Conservation (phyloP, 164 flowering plant genomes). For the Piper longum region DNA sequence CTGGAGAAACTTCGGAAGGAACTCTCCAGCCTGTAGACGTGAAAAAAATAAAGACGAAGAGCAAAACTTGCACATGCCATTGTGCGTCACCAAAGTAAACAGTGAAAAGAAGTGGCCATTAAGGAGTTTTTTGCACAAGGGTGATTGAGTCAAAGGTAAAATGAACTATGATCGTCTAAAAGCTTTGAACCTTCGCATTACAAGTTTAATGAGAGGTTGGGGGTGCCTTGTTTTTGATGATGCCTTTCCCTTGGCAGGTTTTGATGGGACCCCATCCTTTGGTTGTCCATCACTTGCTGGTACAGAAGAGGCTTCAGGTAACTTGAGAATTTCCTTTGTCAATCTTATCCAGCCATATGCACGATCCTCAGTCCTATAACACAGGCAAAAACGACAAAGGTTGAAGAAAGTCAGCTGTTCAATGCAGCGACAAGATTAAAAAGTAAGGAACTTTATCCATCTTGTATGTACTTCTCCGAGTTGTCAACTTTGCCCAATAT, state of each 20-base stretch:
- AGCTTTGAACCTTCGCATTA: slow-evolving; percentile 74
- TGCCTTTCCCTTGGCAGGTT: slow-evolving; percentile 55
- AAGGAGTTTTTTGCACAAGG: not conserved
- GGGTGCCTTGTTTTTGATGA: slow-evolving; percentile 80
- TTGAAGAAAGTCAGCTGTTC: not conserved
- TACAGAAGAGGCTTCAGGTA: slow-evolving; percentile 84
- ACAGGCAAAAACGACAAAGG: not conserved
- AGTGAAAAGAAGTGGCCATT: not conserved
- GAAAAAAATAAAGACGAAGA: not conserved
- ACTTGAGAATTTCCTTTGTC: slow-evolving; percentile 83
- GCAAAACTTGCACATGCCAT: not conserved
- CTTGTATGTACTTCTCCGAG: slow-evolving; percentile 48
- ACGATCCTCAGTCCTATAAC: slow-evolving; percentile 77
- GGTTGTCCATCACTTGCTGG: slow-evolving; percentile 46
- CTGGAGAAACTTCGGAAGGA: slow-evolving; percentile 97
- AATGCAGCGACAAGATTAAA: not conserved
- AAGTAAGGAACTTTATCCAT: not conserved
- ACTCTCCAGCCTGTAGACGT: slow-evolving; percentile 64
- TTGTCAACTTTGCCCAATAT: slow-evolving; percentile 79
- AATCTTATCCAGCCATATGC: slow-evolving; percentile 98
- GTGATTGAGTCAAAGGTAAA: not conserved
- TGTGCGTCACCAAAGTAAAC: not conserved
- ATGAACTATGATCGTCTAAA: not conserved
- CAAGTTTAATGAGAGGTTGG: slow-evolving; percentile 93
- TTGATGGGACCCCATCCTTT: slow-evolving; percentile 49